Evolutionary conservation across 352 stramenopile species (phyloP).

Genomic region (Pythium folliculosum): DNA sequence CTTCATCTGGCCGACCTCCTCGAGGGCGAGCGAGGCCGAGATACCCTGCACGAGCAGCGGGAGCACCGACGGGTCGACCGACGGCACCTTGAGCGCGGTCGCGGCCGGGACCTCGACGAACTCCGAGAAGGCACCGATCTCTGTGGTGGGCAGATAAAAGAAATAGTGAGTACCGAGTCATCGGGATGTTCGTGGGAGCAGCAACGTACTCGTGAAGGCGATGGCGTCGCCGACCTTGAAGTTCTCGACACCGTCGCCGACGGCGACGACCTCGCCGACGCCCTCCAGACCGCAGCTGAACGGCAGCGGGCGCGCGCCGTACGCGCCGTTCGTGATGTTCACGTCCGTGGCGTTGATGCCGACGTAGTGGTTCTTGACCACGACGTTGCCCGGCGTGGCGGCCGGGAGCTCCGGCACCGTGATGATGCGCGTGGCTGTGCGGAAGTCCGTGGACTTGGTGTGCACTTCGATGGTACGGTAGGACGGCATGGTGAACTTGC

Average conservation of each 20-base stretch:
- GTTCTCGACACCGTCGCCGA: conserved; percentile 46
- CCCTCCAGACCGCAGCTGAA: conserved; percentile 50
- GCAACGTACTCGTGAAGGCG: conserved; percentile 28
- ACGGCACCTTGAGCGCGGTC: conserved; percentile 19
- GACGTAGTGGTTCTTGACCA: conserved; percentile 27
- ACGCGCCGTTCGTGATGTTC: conserved; percentile 56
- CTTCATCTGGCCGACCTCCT: conserved; percentile 57
- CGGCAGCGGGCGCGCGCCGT: conserved; percentile 32
- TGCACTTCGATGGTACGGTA: conserved; percentile 23
- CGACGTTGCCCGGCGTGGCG: conserved; percentile 12
- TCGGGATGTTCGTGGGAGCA: too few relatives aligned
- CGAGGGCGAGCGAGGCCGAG: conserved; percentile 49
- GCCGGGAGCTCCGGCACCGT: conserved; percentile 18
- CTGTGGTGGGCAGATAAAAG: too few relatives aligned
- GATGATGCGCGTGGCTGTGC: conserved; percentile 33
- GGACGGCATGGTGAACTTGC: conserved; percentile 4
- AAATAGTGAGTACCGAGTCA: too few relatives aligned
- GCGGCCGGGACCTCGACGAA: conserved; percentile 22
- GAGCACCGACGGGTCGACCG: conserved; percentile 20
- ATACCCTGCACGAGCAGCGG: conserved; percentile 44
- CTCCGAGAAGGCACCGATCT: conserved; percentile 34
- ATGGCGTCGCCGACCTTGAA: conserved; percentile 49
- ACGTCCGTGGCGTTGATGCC: conserved; percentile 26
- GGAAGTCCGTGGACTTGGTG: conserved; percentile 39
- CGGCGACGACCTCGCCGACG: conserved; percentile 39